phyloP scores from a whole-genome alignment of 495 filamentous ascomycete genomes.

The Monascus purpureus region DNA sequence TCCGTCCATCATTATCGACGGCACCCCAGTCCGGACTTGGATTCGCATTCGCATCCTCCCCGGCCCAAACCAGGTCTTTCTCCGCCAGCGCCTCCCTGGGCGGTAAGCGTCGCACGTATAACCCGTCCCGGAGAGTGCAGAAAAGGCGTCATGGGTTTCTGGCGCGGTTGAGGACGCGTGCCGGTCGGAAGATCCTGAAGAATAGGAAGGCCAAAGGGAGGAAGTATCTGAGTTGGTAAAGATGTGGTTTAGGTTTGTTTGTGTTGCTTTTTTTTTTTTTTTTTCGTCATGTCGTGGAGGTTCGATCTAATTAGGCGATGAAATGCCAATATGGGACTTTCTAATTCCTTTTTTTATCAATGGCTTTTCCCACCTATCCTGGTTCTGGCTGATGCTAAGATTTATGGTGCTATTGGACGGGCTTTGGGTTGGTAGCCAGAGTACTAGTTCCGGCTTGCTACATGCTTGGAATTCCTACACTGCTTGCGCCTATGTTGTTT shows the following conservation, averaged over 20 bases:
- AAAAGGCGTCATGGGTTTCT: constrained; percentile 61
- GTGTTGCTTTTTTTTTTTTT: constrained; percentile 1
- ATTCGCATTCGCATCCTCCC: constrained; percentile 7
- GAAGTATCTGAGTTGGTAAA: constrained; percentile 44
- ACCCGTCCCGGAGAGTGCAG: constrained; percentile 53
- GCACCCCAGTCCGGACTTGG: too few species aligned
- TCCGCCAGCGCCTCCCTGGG: constrained; percentile 31
- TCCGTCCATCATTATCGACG: too few species aligned
- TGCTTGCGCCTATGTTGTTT: too few species aligned
- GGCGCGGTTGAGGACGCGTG: constrained; percentile 38
- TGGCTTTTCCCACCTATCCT: not conserved
- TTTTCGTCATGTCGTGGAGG: too few species aligned
- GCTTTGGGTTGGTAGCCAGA: too few species aligned
- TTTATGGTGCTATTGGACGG: not conserved
- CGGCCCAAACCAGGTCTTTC: constrained; percentile 22
- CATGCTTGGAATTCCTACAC: too few species aligned
- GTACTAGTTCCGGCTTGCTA: too few species aligned
- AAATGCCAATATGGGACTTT: too few species aligned
- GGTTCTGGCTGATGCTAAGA: not conserved
- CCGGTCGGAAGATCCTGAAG: constrained; percentile 41
- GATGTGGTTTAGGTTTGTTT: not conserved
- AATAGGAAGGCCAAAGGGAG: constrained; percentile 47
- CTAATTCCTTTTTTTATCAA: too few species aligned
- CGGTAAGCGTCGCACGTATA: constrained; percentile 46
- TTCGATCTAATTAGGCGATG: too few species aligned